Evolutionary conservation across 2,329 filamentous ascomycete species (phyloP).

Genomic region (Xylariaceae sp.): DNA sequence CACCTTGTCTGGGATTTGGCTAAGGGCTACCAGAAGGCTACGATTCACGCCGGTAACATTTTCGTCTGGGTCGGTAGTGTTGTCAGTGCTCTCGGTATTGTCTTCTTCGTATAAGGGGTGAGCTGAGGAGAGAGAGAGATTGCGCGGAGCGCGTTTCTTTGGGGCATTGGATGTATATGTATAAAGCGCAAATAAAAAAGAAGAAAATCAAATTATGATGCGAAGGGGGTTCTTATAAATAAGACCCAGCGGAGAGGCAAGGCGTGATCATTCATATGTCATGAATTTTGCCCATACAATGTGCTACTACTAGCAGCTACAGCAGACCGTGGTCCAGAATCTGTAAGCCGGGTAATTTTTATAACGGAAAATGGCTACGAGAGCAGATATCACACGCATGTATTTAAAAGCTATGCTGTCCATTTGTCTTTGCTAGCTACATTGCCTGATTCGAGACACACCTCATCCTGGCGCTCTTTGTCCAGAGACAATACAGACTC

Average conservation of each 20-base stretch:
- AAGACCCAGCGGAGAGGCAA: background rate
- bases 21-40: slow-evolving; percentile 45
- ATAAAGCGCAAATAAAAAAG: background rate
- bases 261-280: background rate
- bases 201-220: background rate
- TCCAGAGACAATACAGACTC: background rate
- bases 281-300: background rate
- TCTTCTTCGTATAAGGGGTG: slow-evolving; percentile 42
- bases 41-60: slow-evolving; percentile 43
- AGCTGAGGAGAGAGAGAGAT: no score
- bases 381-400: background rate
- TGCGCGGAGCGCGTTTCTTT: background rate
- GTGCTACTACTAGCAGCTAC: background rate
- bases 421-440: no score
- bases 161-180: background rate
- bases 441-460: background rate
- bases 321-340: no score
- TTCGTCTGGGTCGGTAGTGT: slow-evolving; percentile 44
- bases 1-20: slow-evolving; percentile 51
- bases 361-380: background rate
- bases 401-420: background rate
- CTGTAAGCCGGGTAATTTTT: no score
- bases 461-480: background rate
- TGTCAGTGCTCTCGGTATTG: slow-evolving; percentile 42
- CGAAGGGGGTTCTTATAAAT: background rate